Conservation (phyloP, 2,329 filamentous ascomycete genomes). For the Pyricularia sp. region DNA sequence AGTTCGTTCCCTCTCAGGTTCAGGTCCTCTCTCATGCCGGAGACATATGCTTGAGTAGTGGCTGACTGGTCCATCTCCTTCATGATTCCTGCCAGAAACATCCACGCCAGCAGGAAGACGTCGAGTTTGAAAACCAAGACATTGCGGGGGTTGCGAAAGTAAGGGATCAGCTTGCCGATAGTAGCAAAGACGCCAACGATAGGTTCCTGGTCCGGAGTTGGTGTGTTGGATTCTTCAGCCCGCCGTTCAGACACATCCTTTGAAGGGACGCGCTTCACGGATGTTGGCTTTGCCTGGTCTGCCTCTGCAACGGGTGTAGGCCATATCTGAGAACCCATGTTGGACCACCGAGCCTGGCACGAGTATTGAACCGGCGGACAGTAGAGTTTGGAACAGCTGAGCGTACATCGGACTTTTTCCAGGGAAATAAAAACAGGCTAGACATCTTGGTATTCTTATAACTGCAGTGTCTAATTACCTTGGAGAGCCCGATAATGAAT, state of each 20-base stretch:
- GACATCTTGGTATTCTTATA: neutral
- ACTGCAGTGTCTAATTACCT: neutral
- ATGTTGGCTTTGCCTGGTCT: neutral
- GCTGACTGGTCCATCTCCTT: conserved; percentile 25
- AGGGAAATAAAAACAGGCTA: neutral
- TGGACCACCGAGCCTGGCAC: neutral
- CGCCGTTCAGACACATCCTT: neutral
- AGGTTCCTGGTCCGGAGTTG: neutral
- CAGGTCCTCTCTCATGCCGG: conserved; percentile 33
- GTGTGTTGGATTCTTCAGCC: neutral
- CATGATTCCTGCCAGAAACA: conserved; percentile 21
- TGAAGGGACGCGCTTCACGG: neutral
- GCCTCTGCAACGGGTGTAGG: neutral
- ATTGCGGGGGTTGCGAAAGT: conserved; percentile 19
- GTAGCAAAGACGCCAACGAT: neutral
- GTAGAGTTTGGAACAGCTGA: neutral
- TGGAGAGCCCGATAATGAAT: neutral
- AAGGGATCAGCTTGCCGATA: conserved; percentile 8
- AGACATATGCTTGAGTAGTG: conserved; percentile 24
- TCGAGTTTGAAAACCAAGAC: conserved; percentile 22
- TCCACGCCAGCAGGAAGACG: conserved; percentile 21
- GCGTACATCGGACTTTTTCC: neutral
- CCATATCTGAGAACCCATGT: neutral
- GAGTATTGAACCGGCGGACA: neutral
- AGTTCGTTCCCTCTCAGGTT: conserved; percentile 31